These are phyloP conservation scores for Suillus fuscotomentosus DNA, from an alignment of 768 basidiomycete species.

Conservation along the genomic window DNA sequence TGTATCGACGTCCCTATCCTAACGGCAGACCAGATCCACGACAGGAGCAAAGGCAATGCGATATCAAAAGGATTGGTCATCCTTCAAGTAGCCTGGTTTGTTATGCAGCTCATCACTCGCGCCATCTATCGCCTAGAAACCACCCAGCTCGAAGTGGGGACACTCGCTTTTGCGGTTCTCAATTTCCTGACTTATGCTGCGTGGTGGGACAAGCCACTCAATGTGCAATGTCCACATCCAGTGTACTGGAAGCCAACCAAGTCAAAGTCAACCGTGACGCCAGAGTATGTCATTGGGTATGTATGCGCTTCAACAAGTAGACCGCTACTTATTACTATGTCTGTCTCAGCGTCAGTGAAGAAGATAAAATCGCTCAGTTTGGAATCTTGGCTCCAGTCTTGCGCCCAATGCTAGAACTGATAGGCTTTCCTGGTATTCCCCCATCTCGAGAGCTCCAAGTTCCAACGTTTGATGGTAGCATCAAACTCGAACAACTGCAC, in stretches of 20 bases:
- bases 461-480: neutral
- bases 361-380: no score
- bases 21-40: slow-evolving; percentile 15
- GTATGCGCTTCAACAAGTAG: no score
- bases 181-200: slow-evolving; percentile 30
- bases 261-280: no score
- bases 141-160: slow-evolving; percentile 36
- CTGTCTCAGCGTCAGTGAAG: neutral
- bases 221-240: slow-evolving; percentile 20
- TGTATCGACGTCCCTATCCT: slow-evolving; percentile 3
- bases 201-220: slow-evolving; percentile 42
- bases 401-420: neutral
- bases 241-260: neutral
- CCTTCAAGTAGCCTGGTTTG: no score
- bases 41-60: slow-evolving; percentile 32
- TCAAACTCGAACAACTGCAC: neutral
- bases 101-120: no score
- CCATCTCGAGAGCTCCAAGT: neutral
- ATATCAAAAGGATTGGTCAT: no score
- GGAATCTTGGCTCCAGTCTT: no score
- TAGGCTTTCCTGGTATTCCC: no score
- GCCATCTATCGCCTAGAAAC: slow-evolving; percentile 4
- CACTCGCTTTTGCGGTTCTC: slow-evolving; percentile 32
- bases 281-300: no score
- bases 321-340: no score